Evolutionary conservation across 2,329 filamentous ascomycete genomes (phyloP), one percentile per base, ranked within the genome.

Genomic region (Orbilia ellipsospora): DNA sequence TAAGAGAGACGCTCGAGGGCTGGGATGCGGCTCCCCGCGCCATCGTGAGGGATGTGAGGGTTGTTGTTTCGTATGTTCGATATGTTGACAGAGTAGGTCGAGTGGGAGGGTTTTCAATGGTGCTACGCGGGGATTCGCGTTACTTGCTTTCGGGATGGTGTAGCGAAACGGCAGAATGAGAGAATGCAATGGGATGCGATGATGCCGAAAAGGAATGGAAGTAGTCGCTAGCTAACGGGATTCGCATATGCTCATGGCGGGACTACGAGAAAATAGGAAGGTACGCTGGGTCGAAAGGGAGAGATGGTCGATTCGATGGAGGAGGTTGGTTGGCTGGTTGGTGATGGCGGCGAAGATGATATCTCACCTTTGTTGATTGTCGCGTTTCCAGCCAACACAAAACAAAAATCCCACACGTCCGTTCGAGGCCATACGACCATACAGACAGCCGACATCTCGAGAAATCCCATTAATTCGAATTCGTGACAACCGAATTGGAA

Each of bases 1-100:
- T 85, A 56, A 99, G 88, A 68, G 66, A 74, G 70, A 57, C 63
- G 57, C 63, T 64, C 26, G 70, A 67, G 70, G 70, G 70, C 63
- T 74, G 70, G 57, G 70, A 67, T 20, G 70, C 70, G 62, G 60
- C 70, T 74, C 70, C 70, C 70, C 70, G 64, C 56, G 70, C 70
- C 70, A 74, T 74, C 57, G 42, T 63, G 56, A 64, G 50, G 40
- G 56, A 5, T 36, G 40, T 36, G 51, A 4, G 45, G 5, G 55
- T 61, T 40, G 13, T 15, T 20, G 13, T 18, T 42, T 23, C 16
- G 36, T 18, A 4, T 64, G 52, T 51, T 23, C n/a, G 16, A 18
- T 23, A 23, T 28, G n/a, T 31, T 31, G 15, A 56, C 42, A 48
- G 42, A n/a, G 18, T 44, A 45, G 59, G 42, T 44, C 45, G 56